phyloP scores from a whole-genome alignment of 2,329 filamentous ascomycete species.

The Cadophora malorum region DNA sequence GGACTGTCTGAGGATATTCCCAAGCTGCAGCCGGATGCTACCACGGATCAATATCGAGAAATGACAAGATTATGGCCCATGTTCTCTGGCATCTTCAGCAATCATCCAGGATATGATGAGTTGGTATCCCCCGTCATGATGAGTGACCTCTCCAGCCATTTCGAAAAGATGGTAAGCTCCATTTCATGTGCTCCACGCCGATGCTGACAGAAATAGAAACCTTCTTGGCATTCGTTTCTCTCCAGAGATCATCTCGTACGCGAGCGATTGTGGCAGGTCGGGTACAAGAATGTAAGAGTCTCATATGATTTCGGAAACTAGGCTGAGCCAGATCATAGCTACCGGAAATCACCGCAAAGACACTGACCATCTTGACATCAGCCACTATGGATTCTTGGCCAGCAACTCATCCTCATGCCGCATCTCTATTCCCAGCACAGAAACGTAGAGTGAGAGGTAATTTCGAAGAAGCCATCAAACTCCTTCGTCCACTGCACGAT shows the following conservation, averaged over 20 bases:
- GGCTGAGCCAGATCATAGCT: neutral
- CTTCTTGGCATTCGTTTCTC: slow-evolving; percentile 10
- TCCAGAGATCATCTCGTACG: slow-evolving; percentile 11
- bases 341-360: neutral
- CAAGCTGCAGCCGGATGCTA: neutral
- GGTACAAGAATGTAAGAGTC: slow-evolving; percentile 9
- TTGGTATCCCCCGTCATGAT: slow-evolving; percentile 5
- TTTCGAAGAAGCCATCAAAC: neutral
- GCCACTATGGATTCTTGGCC: neutral
- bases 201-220: neutral
- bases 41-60: neutral
- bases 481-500: slow-evolving; percentile 5
- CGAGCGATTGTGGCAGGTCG: neutral
- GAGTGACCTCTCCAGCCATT: slow-evolving; percentile 2
- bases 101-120: neutral
- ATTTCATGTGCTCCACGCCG: neutral
- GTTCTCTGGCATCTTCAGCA: neutral
- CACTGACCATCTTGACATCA: neutral
- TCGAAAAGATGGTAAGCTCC: slow-evolving; percentile 5
- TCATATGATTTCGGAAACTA: neutral
- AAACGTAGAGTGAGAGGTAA: neutral
- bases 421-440: neutral
- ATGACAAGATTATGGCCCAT: slow-evolving; percentile 6
- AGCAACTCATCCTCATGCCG: neutral
- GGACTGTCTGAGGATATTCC: neutral